Evolutionary conservation across 2,329 filamentous ascomycete genomes (phyloP).

Genomic region (Fusarium denticulatum): DNA sequence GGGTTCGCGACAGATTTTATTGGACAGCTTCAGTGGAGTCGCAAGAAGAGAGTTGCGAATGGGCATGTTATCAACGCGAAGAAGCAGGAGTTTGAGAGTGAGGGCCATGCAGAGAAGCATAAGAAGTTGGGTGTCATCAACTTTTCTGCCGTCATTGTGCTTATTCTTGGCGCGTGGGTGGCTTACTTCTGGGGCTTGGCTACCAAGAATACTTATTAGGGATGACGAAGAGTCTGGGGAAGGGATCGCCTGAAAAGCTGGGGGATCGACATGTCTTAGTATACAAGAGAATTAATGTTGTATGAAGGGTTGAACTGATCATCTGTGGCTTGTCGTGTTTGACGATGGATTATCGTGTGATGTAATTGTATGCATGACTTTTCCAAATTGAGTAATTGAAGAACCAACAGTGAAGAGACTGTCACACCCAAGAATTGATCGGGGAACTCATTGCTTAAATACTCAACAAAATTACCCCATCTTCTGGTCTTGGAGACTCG

Average conservation of each 20-base stretch:
- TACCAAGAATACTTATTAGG: slow-evolving; percentile 53
- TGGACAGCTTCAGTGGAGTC: slow-evolving; percentile 65
- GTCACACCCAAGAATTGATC: neutral
- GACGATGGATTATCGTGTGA: neutral
- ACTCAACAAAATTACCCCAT: neutral
- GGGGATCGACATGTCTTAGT: neutral
- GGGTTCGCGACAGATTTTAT: slow-evolving; percentile 55
- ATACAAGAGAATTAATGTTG: neutral
- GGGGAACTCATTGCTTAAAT: neutral
- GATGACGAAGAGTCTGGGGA: neutral
- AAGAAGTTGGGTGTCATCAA: slow-evolving; percentile 53
- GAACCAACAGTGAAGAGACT: neutral
- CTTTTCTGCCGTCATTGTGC: slow-evolving; percentile 55
- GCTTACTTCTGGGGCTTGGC: slow-evolving; percentile 71
- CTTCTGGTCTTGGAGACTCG: neutral
- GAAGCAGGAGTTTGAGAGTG: slow-evolving; percentile 53
- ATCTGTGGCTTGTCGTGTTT: neutral
- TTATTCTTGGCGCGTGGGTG: slow-evolving; percentile 62
- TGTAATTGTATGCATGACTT: neutral
- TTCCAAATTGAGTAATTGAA: too few relatives aligned
- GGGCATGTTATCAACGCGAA: slow-evolving; percentile 56
- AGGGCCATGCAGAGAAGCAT: slow-evolving; percentile 50
- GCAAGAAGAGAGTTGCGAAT: slow-evolving; percentile 59
- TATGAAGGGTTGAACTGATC: neutral
- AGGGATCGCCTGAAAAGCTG: neutral